A percentile compares a stretch with the other conserved stretches of the same genome.
Conservation (phyloP, 495 filamentous ascomycete genomes). For the Aspergillus bertholletiae region DNA sequence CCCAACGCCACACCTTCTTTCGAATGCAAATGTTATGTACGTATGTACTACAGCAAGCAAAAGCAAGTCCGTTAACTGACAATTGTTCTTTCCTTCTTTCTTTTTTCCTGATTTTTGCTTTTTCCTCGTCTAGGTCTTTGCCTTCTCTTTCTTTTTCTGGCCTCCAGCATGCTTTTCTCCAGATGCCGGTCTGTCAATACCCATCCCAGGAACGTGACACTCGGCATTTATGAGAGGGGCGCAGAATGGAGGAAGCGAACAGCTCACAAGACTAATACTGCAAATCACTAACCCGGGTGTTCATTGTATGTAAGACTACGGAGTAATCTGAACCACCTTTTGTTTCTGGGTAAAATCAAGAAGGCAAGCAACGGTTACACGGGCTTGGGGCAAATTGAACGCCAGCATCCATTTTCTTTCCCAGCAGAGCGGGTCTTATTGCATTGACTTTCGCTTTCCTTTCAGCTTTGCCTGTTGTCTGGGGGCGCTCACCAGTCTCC, state of each 20-base stretch:
- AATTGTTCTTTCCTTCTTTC: neutral
- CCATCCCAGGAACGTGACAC: too few relatives aligned
- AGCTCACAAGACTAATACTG: neutral
- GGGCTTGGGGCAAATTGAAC: neutral
- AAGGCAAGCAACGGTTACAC: neutral
- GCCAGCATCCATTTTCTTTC: neutral
- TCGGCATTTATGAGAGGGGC: too few relatives aligned
- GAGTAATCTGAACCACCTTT: neutral
- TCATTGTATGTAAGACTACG: neutral
- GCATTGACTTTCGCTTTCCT: neutral
- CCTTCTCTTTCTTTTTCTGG: neutral
- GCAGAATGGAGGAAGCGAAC: neutral
- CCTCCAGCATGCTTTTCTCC: too few relatives aligned
- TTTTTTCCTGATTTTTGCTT: neutral
- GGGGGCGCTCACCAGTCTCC: neutral
- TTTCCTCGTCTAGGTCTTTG: neutral
- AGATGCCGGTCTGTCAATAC: too few relatives aligned
- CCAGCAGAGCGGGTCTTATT: neutral
- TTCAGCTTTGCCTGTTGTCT: neutral
- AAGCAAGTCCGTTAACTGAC: neutral
- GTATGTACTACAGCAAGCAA: neutral
- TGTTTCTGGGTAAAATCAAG: neutral
- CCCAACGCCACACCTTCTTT: constrained; percentile 1
- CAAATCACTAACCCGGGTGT: neutral
- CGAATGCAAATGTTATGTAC: neutral